Percentiles rank a stretch among this genome's conserved stretches.
These are phyloP conservation scores for Serpula lacrymans DNA, from an alignment of 768 basidiomycete species.

Conservation along the genomic window DNA sequence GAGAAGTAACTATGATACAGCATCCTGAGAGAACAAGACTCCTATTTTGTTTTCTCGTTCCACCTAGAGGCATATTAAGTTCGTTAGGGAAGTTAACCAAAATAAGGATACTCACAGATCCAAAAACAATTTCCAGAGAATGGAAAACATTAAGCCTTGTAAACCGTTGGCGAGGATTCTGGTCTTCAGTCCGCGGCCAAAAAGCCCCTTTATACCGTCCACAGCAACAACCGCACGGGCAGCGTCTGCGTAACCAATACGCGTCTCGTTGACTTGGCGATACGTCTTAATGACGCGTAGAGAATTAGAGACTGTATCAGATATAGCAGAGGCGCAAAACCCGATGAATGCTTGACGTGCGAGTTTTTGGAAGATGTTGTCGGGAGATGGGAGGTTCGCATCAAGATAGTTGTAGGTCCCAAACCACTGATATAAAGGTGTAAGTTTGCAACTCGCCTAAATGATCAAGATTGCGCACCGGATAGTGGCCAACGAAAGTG, in stretches of 20 bases:
- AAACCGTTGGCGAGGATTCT: slow-evolving; percentile 87
- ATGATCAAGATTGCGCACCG: slow-evolving; percentile 41
- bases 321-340: slow-evolving; percentile 80
- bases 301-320: slow-evolving; percentile 85
- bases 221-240: slow-evolving; percentile 69
- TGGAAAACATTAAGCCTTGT: slow-evolving; percentile 87
- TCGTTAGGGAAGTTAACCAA: neutral
- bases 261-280: slow-evolving; percentile 81
- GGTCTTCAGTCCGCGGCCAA: slow-evolving; percentile 89
- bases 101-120: slow-evolving; percentile 63
- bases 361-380: slow-evolving; percentile 55
- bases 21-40: too few species aligned
- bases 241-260: slow-evolving; percentile 76
- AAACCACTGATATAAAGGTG: slow-evolving; percentile 60
- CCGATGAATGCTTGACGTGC: slow-evolving; percentile 87
- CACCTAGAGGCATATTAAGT: slow-evolving; percentile 20
- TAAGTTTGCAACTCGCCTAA: neutral
- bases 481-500: slow-evolving; percentile 91
- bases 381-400: slow-evolving; percentile 53
- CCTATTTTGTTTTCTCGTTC: slow-evolving; percentile 28
- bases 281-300: slow-evolving; percentile 95
- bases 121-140: slow-evolving; percentile 89
- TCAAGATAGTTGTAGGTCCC: slow-evolving; percentile 81
- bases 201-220: slow-evolving; percentile 77
- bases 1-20: too few species aligned